Percentiles rank a stretch among this genome's conserved stretches.
Evolutionary conservation across 192 early-diverging fungal species (phyloP).

Genomic region (Bifiguratus adelaidae): DNA sequence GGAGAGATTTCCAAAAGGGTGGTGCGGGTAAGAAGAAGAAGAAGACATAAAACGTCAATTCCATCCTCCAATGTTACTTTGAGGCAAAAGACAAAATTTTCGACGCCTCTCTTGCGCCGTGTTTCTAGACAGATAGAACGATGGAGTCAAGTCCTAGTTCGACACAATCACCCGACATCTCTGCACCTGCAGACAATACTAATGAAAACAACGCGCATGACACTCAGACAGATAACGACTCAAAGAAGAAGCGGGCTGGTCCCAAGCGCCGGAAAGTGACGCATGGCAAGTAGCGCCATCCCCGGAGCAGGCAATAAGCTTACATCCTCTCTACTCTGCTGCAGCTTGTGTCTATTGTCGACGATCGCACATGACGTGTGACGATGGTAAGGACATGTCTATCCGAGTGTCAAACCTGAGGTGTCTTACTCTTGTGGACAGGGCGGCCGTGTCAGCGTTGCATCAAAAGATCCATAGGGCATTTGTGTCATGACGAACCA

Average conservation of each 20-base stretch:
- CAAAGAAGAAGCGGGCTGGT: conserved; percentile 46
- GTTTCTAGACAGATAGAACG: conserved; percentile 19
- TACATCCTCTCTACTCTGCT: neutral
- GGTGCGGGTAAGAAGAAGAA: conserved; percentile 38
- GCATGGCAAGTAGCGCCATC: conserved; percentile 29
- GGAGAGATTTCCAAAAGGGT: conserved; percentile 48
- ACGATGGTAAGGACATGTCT: conserved; percentile 39
- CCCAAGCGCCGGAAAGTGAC: conserved; percentile 53
- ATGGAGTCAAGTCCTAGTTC: too few species aligned
- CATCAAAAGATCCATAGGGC: conserved; percentile 90
- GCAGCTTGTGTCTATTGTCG: conserved; percentile 92
- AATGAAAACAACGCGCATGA: too few species aligned
- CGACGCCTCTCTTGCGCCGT: too few species aligned
- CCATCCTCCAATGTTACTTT: too few species aligned
- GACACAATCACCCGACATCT: too few species aligned
- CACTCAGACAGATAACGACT: conserved; percentile 26
- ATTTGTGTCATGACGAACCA: conserved; percentile 85
- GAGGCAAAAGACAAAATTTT: too few species aligned
- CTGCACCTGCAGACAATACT: too few species aligned
- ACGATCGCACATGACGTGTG: conserved; percentile 95
- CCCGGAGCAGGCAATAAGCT: neutral
- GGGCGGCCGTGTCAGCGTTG: conserved; percentile 92
- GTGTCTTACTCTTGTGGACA: neutral
- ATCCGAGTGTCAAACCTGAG: neutral
- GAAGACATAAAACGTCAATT: too few species aligned